Percentiles rank a stretch among this genome's conserved stretches.
Evolutionary conservation across 345 rosid genomes (phyloP).

Genomic region (Excoecaria agallocha): DNA sequence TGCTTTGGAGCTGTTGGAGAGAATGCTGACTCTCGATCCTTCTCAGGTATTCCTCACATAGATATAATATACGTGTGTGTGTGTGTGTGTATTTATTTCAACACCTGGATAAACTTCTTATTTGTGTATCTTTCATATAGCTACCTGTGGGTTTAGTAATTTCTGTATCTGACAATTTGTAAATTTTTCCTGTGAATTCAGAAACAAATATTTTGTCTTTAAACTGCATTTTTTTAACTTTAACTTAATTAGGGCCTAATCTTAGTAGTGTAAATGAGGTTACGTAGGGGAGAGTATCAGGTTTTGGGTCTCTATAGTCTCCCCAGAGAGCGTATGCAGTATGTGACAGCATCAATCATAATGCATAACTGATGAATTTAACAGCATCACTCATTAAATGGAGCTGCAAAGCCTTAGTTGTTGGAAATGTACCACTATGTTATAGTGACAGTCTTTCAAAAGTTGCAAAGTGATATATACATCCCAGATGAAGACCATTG

Average conservation of each 20-base stretch:
- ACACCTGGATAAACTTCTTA: not conserved
- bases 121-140: not conserved
- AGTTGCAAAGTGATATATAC: too few species aligned
- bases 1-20: constrained; percentile 89
- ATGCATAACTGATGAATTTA: too few species aligned
- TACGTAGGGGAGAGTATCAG: too few species aligned
- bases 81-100: too few species aligned
- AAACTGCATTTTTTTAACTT: not conserved
- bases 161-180: not conserved
- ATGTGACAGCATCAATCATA: too few species aligned
- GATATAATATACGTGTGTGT: too few species aligned
- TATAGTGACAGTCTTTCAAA: not conserved
- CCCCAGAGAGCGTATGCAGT: too few species aligned
- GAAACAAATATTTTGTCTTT: not conserved
- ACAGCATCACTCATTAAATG: too few species aligned
- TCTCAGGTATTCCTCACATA: constrained; percentile 53
- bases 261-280: not conserved
- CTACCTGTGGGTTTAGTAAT: not conserved
- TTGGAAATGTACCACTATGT: not conserved
- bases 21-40: constrained; percentile 88
- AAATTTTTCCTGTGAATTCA: not conserved
- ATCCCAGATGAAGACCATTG: too few species aligned
- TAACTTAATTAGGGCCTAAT: not conserved
- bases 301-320: too few species aligned
- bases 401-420: too few species aligned